phyloP scores from a whole-genome alignment of 148 eudicot species.

The Salicornia ramosissima region DNA sequence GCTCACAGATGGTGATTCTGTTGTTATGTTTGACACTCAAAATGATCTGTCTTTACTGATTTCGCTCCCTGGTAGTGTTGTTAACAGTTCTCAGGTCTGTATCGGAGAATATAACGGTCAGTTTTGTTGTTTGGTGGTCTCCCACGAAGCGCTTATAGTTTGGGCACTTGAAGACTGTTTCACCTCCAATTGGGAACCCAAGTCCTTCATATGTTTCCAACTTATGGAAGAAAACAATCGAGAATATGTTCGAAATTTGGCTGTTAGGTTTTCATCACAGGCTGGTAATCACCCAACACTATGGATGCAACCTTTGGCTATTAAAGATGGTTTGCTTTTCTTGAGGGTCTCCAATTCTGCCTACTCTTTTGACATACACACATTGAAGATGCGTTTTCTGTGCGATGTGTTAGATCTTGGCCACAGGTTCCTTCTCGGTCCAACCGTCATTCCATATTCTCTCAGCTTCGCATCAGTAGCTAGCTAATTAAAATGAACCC shows the following conservation, averaged over 20 bases:
- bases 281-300: constrained; percentile 14
- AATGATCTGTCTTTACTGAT: constrained; percentile 24
- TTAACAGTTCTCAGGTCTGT: constrained; percentile 16
- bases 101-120: constrained; percentile 23
- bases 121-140: constrained; percentile 16
- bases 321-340: constrained; percentile 23
- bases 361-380: constrained; percentile 13
- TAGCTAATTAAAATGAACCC: neutral
- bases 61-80: constrained; percentile 12
- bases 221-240: constrained; percentile 22
- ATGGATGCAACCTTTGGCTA: constrained; percentile 31
- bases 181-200: constrained; percentile 25
- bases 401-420: constrained; percentile 24
- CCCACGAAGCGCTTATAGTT: constrained; percentile 12
- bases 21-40: constrained; percentile 21
- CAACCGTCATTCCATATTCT: constrained; percentile 22
- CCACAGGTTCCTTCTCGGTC: constrained; percentile 6
- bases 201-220: constrained; percentile 16
- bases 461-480: constrained; percentile 22
- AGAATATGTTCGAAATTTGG: constrained; percentile 16
- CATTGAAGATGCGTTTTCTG: constrained; percentile 12
- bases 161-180: constrained; percentile 28
- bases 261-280: constrained; percentile 8
- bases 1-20: constrained; percentile 23
- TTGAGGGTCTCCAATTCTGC: constrained; percentile 25